phyloP scores from a whole-genome alignment of 2,329 filamentous ascomycete species.

The Tolypocladium ovalisporum region DNA sequence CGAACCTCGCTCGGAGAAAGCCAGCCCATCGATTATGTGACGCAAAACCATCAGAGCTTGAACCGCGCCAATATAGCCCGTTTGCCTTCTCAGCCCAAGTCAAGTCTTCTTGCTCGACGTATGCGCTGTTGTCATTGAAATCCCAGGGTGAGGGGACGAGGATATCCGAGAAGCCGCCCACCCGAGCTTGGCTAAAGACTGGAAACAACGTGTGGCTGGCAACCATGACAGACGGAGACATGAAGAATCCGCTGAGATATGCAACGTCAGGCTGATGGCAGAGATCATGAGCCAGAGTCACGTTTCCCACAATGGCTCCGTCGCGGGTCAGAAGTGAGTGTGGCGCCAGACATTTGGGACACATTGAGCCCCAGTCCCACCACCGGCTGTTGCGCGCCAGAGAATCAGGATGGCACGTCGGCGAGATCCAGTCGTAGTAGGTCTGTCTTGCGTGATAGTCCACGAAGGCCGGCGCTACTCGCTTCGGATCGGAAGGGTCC shows the following conservation, averaged over 20 bases:
- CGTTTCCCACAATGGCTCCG: constrained; percentile 39
- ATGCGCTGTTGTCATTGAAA: constrained; percentile 45
- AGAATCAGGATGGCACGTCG: constrained; percentile 34
- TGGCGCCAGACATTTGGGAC: constrained; percentile 20
- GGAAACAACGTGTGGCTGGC: constrained; percentile 40
- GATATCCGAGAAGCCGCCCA: constrained; percentile 44
- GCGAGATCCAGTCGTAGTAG: constrained; percentile 23
- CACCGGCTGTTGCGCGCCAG: constrained; percentile 26
- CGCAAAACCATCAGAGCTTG: constrained; percentile 41
- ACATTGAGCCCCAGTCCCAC: constrained; percentile 26
- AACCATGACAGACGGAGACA: constrained; percentile 37
- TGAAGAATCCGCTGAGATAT: constrained; percentile 40
- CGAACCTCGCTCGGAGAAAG: constrained; percentile 59
- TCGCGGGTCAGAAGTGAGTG: constrained; percentile 18
- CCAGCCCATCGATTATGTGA: constrained; percentile 37
- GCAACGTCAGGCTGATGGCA: constrained; percentile 38
- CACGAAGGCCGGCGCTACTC: constrained; percentile 6
- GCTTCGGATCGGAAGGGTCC: not conserved
- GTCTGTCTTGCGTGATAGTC: constrained; percentile 14
- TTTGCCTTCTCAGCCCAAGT: constrained; percentile 37
- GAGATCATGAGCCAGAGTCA: constrained; percentile 39
- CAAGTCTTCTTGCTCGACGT: constrained; percentile 32
- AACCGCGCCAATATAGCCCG: constrained; percentile 43
- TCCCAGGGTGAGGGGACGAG: constrained; percentile 43
- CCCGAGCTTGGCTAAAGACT: constrained; percentile 44